Conservation (phyloP, 2,329 filamentous ascomycete genomes). For the Talaromyces sp. region DNA sequence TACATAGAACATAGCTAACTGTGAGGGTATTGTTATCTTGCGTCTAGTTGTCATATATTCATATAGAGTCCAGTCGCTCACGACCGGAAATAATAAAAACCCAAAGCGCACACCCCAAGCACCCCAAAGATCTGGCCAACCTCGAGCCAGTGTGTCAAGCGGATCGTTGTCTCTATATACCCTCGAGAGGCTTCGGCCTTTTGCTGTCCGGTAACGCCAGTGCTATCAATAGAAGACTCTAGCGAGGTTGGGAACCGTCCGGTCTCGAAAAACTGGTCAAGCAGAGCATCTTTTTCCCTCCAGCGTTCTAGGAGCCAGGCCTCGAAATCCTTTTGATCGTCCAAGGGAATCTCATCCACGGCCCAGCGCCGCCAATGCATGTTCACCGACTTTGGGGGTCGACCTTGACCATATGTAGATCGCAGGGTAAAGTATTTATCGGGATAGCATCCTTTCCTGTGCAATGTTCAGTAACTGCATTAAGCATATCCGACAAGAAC, state of each 20-base stretch:
- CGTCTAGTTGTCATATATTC: background rate
- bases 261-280: conserved; percentile 75
- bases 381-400: conserved; percentile 89
- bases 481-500: background rate
- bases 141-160: conserved; percentile 39
- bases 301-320: conserved; percentile 79
- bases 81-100: conserved; percentile 24
- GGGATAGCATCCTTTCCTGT: conserved; percentile 72
- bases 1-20: background rate
- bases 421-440: conserved; percentile 83
- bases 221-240: conserved; percentile 44
- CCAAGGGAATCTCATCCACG: conserved; percentile 72
- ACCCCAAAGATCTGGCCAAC: conserved; percentile 41
- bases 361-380: conserved; percentile 91
- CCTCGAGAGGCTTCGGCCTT: conserved; percentile 30
- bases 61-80: background rate
- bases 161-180: conserved; percentile 40
- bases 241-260: conserved; percentile 73
- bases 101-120: conserved; percentile 27
- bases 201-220: conserved; percentile 29
- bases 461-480: background rate
- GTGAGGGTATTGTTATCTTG: background rate
- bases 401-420: conserved; percentile 82
- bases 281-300: conserved; percentile 84
- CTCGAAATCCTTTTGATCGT: conserved; percentile 70